Evolutionary conservation across 1,139 yeast genomes (phyloP).

Genomic region (Geotrichum carabidarum): DNA sequence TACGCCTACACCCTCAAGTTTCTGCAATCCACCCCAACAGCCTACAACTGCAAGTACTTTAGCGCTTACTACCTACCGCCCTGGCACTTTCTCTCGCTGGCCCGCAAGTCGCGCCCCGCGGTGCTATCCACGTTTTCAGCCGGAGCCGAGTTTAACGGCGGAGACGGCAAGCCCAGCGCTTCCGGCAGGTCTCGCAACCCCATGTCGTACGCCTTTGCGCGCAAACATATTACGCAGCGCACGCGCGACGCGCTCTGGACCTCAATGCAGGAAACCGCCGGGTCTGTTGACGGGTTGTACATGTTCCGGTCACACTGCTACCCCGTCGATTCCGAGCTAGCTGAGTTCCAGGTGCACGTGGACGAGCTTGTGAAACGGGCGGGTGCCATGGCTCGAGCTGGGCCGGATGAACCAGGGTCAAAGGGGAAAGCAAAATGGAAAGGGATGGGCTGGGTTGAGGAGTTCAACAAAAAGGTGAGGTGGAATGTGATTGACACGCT

Average conservation of each 20-base stretch:
- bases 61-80: conserved; percentile 42
- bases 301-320: conserved; percentile 36
- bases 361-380: conserved; percentile 30
- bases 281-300: conserved; percentile 47
- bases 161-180: too few relatives aligned
- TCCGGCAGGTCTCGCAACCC: conserved; percentile 35
- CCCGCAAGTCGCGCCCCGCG: conserved; percentile 52
- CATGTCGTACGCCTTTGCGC: conserved; percentile 40
- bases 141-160: conserved; percentile 32
- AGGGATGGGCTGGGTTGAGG: conserved; percentile 31
- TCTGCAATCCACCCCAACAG: conserved; percentile 20
- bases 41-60: conserved; percentile 21
- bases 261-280: conserved; percentile 30
- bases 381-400: conserved; percentile 31
- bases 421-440: conserved; percentile 25
- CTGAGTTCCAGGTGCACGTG: conserved; percentile 32
- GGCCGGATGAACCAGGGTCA: too few relatives aligned
- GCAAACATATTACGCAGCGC: conserved; percentile 42
- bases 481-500: conserved; percentile 9
- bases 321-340: conserved; percentile 26
- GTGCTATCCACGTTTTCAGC: conserved; percentile 28
- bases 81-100: conserved; percentile 42
- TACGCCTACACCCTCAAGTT: conserved; percentile 22
- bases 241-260: conserved; percentile 37
- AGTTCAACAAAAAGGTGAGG: conserved; percentile 32